Percentiles rank a stretch among this genome's conserved stretches.
These are phyloP conservation scores for Penicillium paxilli DNA, from an alignment of 495 filamentous ascomycete species.

Conservation along the genomic window DNA sequence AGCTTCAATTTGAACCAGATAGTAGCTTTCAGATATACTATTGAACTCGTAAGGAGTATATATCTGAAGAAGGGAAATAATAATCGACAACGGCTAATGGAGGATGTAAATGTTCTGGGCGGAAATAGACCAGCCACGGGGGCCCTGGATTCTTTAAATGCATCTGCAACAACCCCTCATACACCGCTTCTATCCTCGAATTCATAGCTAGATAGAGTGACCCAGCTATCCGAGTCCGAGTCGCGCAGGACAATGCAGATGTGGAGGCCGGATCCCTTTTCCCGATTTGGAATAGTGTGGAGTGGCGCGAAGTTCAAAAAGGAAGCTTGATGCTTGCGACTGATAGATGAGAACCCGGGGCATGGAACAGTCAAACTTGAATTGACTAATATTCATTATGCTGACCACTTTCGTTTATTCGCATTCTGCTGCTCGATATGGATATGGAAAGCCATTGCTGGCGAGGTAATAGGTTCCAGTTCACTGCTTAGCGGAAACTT, in stretches of 20 bases:
- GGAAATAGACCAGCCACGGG: background rate
- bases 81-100: too few relatives aligned
- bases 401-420: background rate
- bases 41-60: too few relatives aligned
- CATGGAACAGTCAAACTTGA: background rate
- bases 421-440: conserved; percentile 20
- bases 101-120: background rate
- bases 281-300: conserved; percentile 27
- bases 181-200: background rate
- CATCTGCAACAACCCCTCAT: background rate
- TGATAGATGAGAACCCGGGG: conserved; percentile 2
- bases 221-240: background rate
- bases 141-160: background rate
- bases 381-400: background rate
- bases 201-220: conserved; percentile 17
- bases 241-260: background rate
- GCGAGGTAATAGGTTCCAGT: too few relatives aligned
- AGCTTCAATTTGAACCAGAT: background rate
- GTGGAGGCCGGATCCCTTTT: conserved; percentile 29
- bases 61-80: too few relatives aligned
- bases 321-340: conserved; percentile 23
- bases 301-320: background rate
- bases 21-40: background rate
- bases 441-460: background rate
- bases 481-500: too few relatives aligned